phyloP scores from a whole-genome alignment of 257 asterid species.

The Nicotiana otophora region DNA sequence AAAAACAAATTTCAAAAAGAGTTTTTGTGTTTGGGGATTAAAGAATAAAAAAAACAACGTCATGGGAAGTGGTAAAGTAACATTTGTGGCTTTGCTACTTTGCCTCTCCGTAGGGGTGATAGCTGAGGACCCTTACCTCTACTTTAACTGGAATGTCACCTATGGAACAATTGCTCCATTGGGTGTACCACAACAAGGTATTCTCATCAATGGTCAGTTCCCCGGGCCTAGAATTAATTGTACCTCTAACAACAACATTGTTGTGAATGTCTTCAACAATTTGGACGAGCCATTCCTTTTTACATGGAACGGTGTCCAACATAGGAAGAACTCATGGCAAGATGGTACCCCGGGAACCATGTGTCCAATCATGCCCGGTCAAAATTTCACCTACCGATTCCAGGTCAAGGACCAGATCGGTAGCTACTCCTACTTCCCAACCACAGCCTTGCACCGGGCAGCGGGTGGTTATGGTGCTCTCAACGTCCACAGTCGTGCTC shows the following conservation, averaged over 20 bases:
- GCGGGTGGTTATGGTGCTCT: constrained; percentile 38
- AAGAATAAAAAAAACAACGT: background rate
- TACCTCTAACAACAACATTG: constrained; percentile 57
- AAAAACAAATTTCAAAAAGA: background rate
- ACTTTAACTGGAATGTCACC: constrained; percentile 39
- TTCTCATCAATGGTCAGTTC: constrained; percentile 48
- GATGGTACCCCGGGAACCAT: constrained; percentile 51
- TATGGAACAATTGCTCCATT: constrained; percentile 48
- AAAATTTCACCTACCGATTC: constrained; percentile 43
- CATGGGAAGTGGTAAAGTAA: constrained; percentile 5
- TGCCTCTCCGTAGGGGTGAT: constrained; percentile 25
- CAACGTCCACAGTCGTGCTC: constrained; percentile 44
- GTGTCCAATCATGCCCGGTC: constrained; percentile 56
- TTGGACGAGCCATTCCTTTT: constrained; percentile 53
- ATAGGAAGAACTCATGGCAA: constrained; percentile 52
- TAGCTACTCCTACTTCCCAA: constrained; percentile 38
- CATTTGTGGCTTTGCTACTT: constrained; percentile 22
- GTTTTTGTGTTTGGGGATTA: background rate
- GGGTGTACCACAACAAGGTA: constrained; percentile 50
- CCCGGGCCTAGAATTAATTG: constrained; percentile 48
- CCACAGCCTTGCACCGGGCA: constrained; percentile 44
- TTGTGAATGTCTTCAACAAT: constrained; percentile 44
- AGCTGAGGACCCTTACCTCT: constrained; percentile 46
- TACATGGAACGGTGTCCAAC: constrained; percentile 50
- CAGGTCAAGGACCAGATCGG: constrained; percentile 46